A percentile compares a stretch with the other conserved stretches of the same genome.
Conservation (phyloP, 1,284 basidiomycete species). For the Trametes sp. region DNA sequence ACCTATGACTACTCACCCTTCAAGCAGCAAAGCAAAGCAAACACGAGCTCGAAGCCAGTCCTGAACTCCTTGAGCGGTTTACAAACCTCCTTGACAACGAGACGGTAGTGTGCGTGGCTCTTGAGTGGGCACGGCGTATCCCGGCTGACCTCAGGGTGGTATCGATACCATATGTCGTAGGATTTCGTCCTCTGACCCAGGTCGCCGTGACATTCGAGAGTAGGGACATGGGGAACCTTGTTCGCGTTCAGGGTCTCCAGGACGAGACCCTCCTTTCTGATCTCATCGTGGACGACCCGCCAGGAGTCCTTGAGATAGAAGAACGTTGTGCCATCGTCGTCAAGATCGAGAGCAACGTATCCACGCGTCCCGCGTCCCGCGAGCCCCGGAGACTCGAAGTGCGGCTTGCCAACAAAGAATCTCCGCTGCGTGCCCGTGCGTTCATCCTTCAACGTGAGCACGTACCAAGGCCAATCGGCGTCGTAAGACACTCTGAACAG, state of each 20-base stretch:
- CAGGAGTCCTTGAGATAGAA: constrained; percentile 15
- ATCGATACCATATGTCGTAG: background rate
- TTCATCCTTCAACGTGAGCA: constrained; percentile 3
- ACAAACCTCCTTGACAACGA: constrained; percentile 19
- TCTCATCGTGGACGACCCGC: constrained; percentile 1
- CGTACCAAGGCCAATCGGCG: constrained; percentile 20
- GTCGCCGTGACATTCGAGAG: constrained; percentile 10
- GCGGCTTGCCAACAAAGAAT: constrained; percentile 18
- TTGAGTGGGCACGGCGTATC: background rate
- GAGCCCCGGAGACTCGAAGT: constrained; percentile 4
- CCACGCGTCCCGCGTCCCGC: constrained; percentile 24
- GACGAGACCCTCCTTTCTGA: constrained; percentile 8
- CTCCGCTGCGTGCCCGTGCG: background rate
- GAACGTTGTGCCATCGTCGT: background rate
- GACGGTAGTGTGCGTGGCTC: constrained; percentile 14
- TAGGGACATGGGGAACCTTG: background rate
- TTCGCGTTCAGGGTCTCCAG: background rate
- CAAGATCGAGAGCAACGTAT: constrained; percentile 17
- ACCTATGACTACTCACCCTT: background rate
- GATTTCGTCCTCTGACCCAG: background rate
- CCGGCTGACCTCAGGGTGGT: background rate
- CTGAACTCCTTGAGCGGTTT: constrained; percentile 5
- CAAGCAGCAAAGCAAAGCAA: background rate
- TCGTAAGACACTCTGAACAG: constrained; percentile 6
- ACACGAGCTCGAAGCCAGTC: background rate